Base-by-base conservation (phyloP, 768 basidiomycete genomes). In the Suillus americanus region DNA sequence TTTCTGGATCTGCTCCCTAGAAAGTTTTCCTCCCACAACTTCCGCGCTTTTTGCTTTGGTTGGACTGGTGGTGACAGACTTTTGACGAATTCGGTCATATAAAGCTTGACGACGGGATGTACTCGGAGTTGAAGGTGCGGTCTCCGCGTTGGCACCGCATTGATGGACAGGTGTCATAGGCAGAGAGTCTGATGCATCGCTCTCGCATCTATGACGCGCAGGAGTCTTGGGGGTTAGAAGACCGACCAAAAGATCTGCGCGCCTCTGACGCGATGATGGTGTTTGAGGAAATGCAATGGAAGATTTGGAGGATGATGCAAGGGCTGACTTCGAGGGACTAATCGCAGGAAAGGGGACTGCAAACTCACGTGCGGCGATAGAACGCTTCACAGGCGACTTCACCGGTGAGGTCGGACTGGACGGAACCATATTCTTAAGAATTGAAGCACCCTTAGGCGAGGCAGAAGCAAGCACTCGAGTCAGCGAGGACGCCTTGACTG, bases 81-180 rank as follows among this genome's bases (percentile, higher is more conserved):
- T 83, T 70, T 89, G 88, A 20, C 89, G 88, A 54, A 94, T 79
- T 46, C 92, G 90, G 67, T 94, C 92, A 69, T 91, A 92, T 2
- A 95, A 79, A 9, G 93, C 93, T 70, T 88, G 86, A 53, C 92
- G 84, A 51, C 92, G 84, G 41, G 92, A 89, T 41, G 88, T 88
- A 18, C 85, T 85, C 1, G 92, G 91, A 6, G 91, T 93, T 67
- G 85, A 76, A 5, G 89, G 85, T 33, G 83, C 82, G 1, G 89
- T 89, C 51, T 77, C 68, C 1, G 86, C 85, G 57, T 79, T 74
- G 38, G 80, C 56, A 16, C 87, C 89, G 61, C 81, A 80, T 72
- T 89, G 89, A 67, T 84, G 88, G 46, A 82, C 80, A 23, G 91
- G 90, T 0, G 91, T 94, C 3, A 83, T 85, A 18, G 89, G 88